phyloP scores from a whole-genome alignment of 495 filamentous ascomycete genomes.

The Echria macrotheca region DNA sequence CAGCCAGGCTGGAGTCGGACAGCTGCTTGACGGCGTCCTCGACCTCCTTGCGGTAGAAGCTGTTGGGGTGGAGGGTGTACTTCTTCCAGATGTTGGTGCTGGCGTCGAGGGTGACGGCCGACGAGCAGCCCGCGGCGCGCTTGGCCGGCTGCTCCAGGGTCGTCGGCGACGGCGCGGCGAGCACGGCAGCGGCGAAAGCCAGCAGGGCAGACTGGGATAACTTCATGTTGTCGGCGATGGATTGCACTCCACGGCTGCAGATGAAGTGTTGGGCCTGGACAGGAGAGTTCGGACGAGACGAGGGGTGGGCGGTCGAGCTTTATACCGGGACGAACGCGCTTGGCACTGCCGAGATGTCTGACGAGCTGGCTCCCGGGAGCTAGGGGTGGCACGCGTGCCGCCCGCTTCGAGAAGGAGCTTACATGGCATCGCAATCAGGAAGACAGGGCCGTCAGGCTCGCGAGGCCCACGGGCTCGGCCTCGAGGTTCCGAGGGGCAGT shows the following conservation, averaged over 20 bases:
- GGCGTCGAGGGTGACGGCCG: conserved; percentile 47
- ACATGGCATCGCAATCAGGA: conserved; percentile 38
- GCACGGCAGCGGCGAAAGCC: conserved; percentile 39
- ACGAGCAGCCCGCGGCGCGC: conserved; percentile 36
- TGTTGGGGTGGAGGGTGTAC: conserved; percentile 53
- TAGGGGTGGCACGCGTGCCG: not conserved
- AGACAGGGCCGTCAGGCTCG: conserved; percentile 40
- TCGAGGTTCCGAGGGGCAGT: conserved; percentile 36
- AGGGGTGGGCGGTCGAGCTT: conserved; percentile 27
- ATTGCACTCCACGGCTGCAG: conserved; percentile 15
- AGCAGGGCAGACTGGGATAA: conserved; percentile 33
- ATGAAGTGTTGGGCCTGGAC: conserved; percentile 15
- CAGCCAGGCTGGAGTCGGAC: conserved; percentile 32
- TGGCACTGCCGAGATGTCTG: conserved; percentile 4
- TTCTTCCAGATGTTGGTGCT: conserved; percentile 49
- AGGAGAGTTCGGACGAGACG: conserved; percentile 2
- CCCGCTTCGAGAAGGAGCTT: conserved; percentile 4
- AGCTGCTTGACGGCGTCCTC: conserved; percentile 40
- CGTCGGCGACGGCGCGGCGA: conserved; percentile 36
- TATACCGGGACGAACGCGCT: conserved; percentile 25
- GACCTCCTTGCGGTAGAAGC: conserved; percentile 51
- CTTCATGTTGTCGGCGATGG: conserved; percentile 42
- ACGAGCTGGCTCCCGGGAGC: conserved; percentile 4
- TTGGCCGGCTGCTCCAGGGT: conserved; percentile 24
- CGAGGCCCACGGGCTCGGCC: conserved; percentile 32